Conservation (phyloP, 2,329 filamentous ascomycete genomes). For the Cladorrhinum sp. region DNA sequence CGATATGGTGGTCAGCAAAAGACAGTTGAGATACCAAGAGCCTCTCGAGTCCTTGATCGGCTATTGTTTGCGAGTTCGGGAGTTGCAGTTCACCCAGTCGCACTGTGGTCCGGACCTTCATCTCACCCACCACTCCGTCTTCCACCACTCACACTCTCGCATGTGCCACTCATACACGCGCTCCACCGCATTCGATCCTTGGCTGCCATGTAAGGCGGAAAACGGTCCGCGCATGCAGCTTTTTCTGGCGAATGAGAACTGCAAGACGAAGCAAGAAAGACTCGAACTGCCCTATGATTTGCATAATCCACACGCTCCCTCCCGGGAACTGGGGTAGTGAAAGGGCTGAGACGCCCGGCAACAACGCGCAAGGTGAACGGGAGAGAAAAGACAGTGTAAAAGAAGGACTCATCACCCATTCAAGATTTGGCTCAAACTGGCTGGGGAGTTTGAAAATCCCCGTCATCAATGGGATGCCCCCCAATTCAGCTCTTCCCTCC, state of each 20-base stretch:
- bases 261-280: slow-evolving; percentile 19
- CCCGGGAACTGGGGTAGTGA: slow-evolving; percentile 18
- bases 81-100: slow-evolving; percentile 12
- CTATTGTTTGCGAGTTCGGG: neutral
- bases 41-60: neutral
- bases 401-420: no score
- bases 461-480: slow-evolving; percentile 11
- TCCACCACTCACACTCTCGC: slow-evolving; percentile 5
- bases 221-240: slow-evolving; percentile 38
- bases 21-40: neutral
- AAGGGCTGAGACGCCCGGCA: slow-evolving; percentile 12
- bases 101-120: slow-evolving; percentile 12
- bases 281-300: slow-evolving; percentile 28
- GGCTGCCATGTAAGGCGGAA: slow-evolving; percentile 35
- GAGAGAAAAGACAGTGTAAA: neutral
- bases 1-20: slow-evolving; percentile 7
- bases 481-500: slow-evolving; percentile 14
- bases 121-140: slow-evolving; percentile 1
- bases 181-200: slow-evolving; percentile 24
- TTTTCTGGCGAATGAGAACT: slow-evolving; percentile 29
- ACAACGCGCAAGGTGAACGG: neutral
- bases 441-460: neutral
- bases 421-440: neutral
- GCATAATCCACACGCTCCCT: slow-evolving; percentile 25
- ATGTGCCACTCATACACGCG: slow-evolving; percentile 16